Evolutionary conservation across 495 filamentous ascomycete genomes (phyloP).

Genomic region (Ascobolus immersus): DNA sequence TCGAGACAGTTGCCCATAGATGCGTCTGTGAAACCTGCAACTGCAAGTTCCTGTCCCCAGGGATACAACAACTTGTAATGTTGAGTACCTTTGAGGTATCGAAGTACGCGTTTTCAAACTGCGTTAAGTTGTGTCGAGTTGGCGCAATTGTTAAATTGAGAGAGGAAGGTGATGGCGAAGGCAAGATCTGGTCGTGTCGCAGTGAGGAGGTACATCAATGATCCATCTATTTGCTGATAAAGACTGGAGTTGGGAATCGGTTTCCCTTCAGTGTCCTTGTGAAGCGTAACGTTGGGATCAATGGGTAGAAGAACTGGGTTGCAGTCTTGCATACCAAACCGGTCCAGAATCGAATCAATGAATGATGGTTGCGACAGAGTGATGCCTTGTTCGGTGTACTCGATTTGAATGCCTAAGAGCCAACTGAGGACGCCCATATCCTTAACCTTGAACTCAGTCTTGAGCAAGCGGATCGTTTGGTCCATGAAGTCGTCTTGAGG

Average conservation of each 20-base stretch:
- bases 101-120: conserved; percentile 1
- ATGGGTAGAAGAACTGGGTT: neutral
- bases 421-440: neutral
- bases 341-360: neutral
- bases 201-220: conserved; percentile 3
- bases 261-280: neutral
- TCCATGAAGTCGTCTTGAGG: neutral
- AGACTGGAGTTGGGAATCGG: neutral
- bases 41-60: neutral
- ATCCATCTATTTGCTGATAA: conserved; percentile 4
- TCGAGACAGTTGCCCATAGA: neutral
- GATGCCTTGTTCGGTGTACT: neutral
- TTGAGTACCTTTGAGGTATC: neutral
- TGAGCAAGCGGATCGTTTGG: conserved; percentile 1
- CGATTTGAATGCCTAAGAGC: neutral
- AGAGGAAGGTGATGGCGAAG: conserved; percentile 2
- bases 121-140: neutral
- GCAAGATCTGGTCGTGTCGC: conserved; percentile 8
- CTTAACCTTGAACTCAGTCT: conserved; percentile 2
- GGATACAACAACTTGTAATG: neutral
- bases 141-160: conserved; percentile 1
- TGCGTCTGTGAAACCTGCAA: neutral
- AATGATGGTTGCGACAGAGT: neutral
- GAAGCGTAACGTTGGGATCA: neutral
- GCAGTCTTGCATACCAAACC: neutral